Conservation (phyloP, 2,329 filamentous ascomycete genomes). For the Pezicula neosporulosa region DNA sequence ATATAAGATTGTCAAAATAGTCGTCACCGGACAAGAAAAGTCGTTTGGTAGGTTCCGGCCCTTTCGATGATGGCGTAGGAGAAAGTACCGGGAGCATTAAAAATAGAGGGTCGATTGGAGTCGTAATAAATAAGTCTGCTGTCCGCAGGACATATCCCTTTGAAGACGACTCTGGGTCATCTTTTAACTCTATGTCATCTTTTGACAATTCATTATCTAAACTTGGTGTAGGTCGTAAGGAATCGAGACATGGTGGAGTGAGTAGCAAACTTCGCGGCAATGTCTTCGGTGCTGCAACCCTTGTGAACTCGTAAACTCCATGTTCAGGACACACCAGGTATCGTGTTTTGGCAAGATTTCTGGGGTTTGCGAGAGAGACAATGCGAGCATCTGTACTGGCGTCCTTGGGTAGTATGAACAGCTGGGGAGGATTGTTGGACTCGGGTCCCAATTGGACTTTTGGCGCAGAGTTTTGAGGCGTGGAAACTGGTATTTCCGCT, state of each 20-base stretch:
- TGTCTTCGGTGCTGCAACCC: constrained; percentile 47
- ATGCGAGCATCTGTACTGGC: constrained; percentile 53
- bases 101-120: constrained; percentile 80
- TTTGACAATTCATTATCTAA: constrained; percentile 15
- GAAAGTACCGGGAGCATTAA: constrained; percentile 71
- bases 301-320: constrained; percentile 64
- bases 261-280: constrained; percentile 62
- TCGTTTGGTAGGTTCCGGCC: constrained; percentile 48
- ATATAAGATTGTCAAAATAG: constrained; percentile 61
- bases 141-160: constrained; percentile 57
- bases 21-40: constrained; percentile 70
- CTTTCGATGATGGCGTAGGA: constrained; percentile 36
- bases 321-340: constrained; percentile 60
- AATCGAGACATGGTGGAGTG: constrained; percentile 5
- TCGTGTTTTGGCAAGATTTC: constrained; percentile 49
- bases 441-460: constrained; percentile 27
- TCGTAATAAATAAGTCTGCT: constrained; percentile 79
- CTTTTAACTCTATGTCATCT: constrained; percentile 14
- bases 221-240: constrained; percentile 2
- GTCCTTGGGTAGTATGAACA: constrained; percentile 60
- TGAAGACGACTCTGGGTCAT: constrained; percentile 15
- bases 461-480: constrained; percentile 20
- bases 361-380: constrained; percentile 57
- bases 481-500: constrained; percentile 10
- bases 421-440: constrained; percentile 41